Evolutionary conservation across 2,329 filamentous ascomycete genomes (phyloP), one percentile per base, ranked within the genome.

Genomic region (Chaetomium sp.): DNA sequence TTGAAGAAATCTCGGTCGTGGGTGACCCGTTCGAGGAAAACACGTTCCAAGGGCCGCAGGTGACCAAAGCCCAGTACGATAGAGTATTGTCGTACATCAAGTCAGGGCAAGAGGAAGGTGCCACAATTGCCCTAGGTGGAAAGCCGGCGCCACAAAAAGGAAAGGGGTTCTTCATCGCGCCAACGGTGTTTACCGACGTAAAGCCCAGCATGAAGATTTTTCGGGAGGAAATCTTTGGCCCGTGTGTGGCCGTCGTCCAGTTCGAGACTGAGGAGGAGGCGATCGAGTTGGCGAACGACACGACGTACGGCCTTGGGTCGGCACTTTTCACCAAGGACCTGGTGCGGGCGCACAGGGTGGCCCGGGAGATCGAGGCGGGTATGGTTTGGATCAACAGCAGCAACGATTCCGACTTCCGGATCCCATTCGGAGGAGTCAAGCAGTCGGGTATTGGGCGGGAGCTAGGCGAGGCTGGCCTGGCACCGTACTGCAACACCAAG

Each of bases 21-120:
- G 86, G 86, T 55, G 81, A 88, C 64, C 85, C 84, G 0, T 88
- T 87, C 67, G 76, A 76, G n/a, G 77, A 84, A 62, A 72, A 73
- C 33, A 87, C 84, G 1, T 86, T 83, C 74, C 85, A 88, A 68
- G 86, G 86, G 0, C 86, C 86, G 0, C 85, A 87, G 69, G 81
- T 87, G 55, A 85, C 83, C 11, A 84, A 82, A 68, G 70, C 76
- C 10, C 86, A 88, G 67, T 86, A 84, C 66, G 84, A 88, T 54
- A 74, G 80, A 10, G 80, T 90, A 3, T 75, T 89, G 32, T 76
- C 76, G 6, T 90, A 85, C 69, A 83, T 90, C 57, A 76, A 87
- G 61, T 65, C 75, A 36, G 86, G 85, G n/a, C 85, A 84, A 67
- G 76, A 77, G 5, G 84, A 86, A 66, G 85, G 85, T 32, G 83